Evolutionary conservation across 1,139 yeast species (phyloP).

Genomic region (Suhomyces bribrorum): DNA sequence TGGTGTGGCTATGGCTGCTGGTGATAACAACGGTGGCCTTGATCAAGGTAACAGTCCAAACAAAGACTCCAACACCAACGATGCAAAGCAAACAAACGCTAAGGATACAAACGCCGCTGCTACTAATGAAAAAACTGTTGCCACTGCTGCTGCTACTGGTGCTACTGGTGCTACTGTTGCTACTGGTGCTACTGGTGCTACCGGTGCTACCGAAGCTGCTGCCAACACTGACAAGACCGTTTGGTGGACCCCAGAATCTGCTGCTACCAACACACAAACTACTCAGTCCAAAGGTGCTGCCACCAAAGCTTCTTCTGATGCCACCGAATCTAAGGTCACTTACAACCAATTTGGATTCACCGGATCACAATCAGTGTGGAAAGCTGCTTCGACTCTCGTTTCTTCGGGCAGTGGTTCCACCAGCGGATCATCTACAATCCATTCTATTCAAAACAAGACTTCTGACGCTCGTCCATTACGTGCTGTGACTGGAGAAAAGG

Average conservation of each 20-base stretch:
- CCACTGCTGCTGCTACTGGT: constrained; percentile 20
- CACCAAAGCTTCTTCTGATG: constrained; percentile 9
- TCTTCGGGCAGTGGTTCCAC: constrained; percentile 10
- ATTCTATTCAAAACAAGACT: constrained; percentile 15
- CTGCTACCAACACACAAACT: constrained; percentile 20
- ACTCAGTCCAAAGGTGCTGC: constrained; percentile 11
- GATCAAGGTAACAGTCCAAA: too few relatives aligned
- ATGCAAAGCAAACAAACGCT: constrained; percentile 23
- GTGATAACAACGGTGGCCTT: constrained; percentile 15
- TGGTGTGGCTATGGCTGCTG: constrained; percentile 15
- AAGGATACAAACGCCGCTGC: constrained; percentile 11
- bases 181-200: constrained; percentile 17
- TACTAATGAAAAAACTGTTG: constrained; percentile 17
- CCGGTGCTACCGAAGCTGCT: constrained; percentile 13
- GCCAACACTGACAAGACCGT: constrained; percentile 14
- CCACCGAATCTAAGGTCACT: constrained; percentile 17
- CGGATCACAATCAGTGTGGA: constrained; percentile 43
- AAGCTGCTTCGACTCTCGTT: constrained; percentile 17
- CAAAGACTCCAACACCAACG: constrained; percentile 18
- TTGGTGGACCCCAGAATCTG: constrained; percentile 12
- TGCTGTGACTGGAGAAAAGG: constrained; percentile 16
- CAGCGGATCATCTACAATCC: constrained; percentile 14
- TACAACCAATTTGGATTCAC: constrained; percentile 49
- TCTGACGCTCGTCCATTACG: constrained; percentile 16
- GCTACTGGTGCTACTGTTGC: constrained; percentile 18